A percentile compares a stretch with the other conserved stretches of the same genome.
These are phyloP conservation scores for Pleurotus ostreatus DNA, from an alignment of 768 basidiomycete species.

Conservation along the genomic window DNA sequence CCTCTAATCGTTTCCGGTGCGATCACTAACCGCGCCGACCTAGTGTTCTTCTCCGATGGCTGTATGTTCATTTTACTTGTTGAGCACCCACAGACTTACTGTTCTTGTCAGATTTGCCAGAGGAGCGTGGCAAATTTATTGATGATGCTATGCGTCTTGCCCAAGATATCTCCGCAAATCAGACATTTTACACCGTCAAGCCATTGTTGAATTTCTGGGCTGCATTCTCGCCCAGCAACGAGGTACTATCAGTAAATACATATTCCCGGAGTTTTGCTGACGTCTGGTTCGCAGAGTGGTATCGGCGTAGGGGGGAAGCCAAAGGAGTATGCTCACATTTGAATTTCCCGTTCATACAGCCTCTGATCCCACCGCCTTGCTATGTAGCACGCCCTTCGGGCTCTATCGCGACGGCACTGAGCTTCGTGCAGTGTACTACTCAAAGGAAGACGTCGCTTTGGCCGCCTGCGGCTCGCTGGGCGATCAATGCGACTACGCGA, in stretches of 20 bases:
- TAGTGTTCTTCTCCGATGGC: constrained; percentile 77
- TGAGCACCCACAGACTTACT: background rate
- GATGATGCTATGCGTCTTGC: constrained; percentile 65
- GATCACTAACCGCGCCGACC: constrained; percentile 61
- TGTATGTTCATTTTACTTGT: constrained; percentile 41
- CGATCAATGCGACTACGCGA: constrained; percentile 68
- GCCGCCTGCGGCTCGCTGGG: constrained; percentile 66
- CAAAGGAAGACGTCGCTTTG: constrained; percentile 59
- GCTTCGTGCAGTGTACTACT: constrained; percentile 68
- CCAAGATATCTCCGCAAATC: constrained; percentile 64
- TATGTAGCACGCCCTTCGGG: constrained; percentile 63
- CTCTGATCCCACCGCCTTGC: background rate
- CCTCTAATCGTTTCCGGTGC: constrained; percentile 61
- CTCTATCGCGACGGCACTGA: constrained; percentile 78
- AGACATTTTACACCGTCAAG: constrained; percentile 73
- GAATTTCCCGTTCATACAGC: too few relatives aligned
- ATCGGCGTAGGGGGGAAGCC: constrained; percentile 64
- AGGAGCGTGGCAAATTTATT: constrained; percentile 62
- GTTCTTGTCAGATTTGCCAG: constrained; percentile 41
- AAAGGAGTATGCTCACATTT: constrained; percentile 47
- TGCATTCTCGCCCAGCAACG: constrained; percentile 69
- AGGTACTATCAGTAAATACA: constrained; percentile 36
- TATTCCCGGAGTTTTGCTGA: background rate
- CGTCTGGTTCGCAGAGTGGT: constrained; percentile 49
- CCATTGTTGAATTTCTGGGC: constrained; percentile 82